Evolutionary conservation across 1,284 basidiomycete genomes (phyloP).

Genomic region (Takashimella koratensis): DNA sequence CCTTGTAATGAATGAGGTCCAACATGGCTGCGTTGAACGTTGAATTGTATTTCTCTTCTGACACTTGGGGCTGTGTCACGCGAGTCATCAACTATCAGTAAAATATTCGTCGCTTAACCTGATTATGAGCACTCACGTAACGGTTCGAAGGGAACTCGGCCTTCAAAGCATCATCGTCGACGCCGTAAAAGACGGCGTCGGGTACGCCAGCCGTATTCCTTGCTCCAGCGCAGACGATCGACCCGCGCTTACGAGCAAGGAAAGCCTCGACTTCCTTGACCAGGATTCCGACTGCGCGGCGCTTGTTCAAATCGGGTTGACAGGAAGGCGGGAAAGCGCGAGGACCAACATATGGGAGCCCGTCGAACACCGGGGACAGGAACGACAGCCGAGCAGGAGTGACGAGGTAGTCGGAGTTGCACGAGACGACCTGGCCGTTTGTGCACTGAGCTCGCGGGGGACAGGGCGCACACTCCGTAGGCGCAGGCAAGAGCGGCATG

Average conservation of each 20-base stretch:
- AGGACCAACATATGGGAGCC: conserved; percentile 71
- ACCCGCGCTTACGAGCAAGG: conserved; percentile 67
- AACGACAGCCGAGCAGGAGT: conserved; percentile 29
- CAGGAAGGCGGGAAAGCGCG: conserved; percentile 76
- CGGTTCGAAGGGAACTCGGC: too few species aligned
- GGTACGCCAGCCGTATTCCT: too few species aligned
- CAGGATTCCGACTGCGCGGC: conserved; percentile 69
- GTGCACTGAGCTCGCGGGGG: conserved; percentile 75
- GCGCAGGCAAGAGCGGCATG: conserved; percentile 55
- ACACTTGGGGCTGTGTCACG: conserved; percentile 36
- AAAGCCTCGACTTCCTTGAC: conserved; percentile 69
- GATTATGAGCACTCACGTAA: too few species aligned
- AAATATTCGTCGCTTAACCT: too few species aligned
- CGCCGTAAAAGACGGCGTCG: too few species aligned
- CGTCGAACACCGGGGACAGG: conserved; percentile 55
- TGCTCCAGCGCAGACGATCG: conserved; percentile 64
- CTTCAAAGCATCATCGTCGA: too few species aligned
- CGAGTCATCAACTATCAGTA: too few species aligned
- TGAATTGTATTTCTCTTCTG: conserved; percentile 38
- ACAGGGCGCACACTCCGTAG: conserved; percentile 75
- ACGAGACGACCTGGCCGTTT: conserved; percentile 59
- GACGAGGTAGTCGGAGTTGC: conserved; percentile 71
- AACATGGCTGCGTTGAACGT: conserved; percentile 64
- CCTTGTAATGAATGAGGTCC: conserved; percentile 74
- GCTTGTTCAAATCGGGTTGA: conserved; percentile 74